These are phyloP conservation scores for Protomyces gravidus DNA, from an alignment of 1,139 yeast species.

Conservation along the genomic window DNA sequence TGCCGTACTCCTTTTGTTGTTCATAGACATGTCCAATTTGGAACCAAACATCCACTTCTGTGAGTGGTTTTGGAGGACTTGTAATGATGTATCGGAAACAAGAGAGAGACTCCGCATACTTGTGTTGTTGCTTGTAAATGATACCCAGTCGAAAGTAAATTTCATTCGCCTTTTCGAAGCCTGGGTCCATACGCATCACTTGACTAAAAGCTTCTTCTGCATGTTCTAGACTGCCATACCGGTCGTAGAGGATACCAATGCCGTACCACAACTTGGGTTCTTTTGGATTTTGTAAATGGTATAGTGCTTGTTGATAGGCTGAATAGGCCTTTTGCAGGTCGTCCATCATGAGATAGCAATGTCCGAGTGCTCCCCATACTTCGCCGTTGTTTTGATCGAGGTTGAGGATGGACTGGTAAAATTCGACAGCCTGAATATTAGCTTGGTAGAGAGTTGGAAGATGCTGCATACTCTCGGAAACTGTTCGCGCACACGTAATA, in stretches of 20 bases:
- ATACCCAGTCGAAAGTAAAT: conserved; percentile 95
- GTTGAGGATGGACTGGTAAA: conserved; percentile 79
- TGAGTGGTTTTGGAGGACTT: conserved; percentile 90
- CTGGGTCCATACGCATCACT: conserved; percentile 90
- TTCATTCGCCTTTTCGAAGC: conserved; percentile 92
- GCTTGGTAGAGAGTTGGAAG: not conserved
- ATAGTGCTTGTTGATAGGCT: conserved; percentile 92
- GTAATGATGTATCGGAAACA: conserved; percentile 87
- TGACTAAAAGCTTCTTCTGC: conserved; percentile 98
- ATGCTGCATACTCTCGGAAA: conserved; percentile 44
- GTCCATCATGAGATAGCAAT: conserved; percentile 93
- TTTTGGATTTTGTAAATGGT: conserved; percentile 84
- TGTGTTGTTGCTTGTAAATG: conserved; percentile 90
- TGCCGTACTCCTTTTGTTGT: conserved; percentile 83
- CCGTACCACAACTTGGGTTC: conserved; percentile 99
- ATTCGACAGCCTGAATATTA: conserved; percentile 73
- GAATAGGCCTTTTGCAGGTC: conserved; percentile 92
- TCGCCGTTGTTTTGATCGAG: conserved; percentile 87
- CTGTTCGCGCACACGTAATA: conserved; percentile 82
- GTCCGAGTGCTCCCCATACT: conserved; percentile 96
- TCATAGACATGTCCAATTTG: conserved; percentile 95
- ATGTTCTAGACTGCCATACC: conserved; percentile 91
- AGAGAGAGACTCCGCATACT: conserved; percentile 74
- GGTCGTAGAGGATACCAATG: conserved; percentile 88
- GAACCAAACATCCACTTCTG: conserved; percentile 97